phyloP scores from a whole-genome alignment of 768 basidiomycete species.

The Boletus fagicola region DNA sequence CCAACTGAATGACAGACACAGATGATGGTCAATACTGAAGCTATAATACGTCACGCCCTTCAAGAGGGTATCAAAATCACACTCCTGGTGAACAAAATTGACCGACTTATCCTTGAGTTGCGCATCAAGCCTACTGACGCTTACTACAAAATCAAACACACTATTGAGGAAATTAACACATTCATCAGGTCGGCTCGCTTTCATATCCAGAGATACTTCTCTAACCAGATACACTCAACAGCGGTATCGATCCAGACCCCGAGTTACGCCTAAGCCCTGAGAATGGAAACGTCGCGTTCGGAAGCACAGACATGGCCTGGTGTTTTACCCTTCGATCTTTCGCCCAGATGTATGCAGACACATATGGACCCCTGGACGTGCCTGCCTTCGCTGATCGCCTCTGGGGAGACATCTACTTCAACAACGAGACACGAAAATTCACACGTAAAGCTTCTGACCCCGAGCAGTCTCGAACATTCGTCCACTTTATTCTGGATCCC shows the following conservation, averaged over 20 bases:
- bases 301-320: constrained; percentile 96
- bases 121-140: constrained; percentile 95
- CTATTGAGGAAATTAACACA: constrained; percentile 96
- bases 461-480: constrained; percentile 80
- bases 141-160: constrained; percentile 98
- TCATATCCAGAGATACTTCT: not conserved
- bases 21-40: constrained; percentile 93
- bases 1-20: constrained; percentile 32
- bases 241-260: constrained; percentile 85
- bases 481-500: constrained; percentile 94
- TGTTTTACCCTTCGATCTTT: constrained; percentile 94
- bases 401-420: constrained; percentile 98
- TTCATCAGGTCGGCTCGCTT: constrained; percentile 73
- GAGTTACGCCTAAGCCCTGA: constrained; percentile 89
- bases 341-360: constrained; percentile 94
- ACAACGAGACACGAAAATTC: constrained; percentile 82
- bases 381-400: constrained; percentile 82
- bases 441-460: constrained; percentile 75
- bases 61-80: constrained; percentile 89
- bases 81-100: constrained; percentile 96
- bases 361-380: constrained; percentile 85
- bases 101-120: constrained; percentile 93
- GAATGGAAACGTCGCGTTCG: constrained; percentile 94
- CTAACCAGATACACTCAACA: constrained; percentile 26
- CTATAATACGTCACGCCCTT: constrained; percentile 82